phyloP scores from a whole-genome alignment of 1,139 yeast genomes.

The Nakaseomyces bracarensis region DNA sequence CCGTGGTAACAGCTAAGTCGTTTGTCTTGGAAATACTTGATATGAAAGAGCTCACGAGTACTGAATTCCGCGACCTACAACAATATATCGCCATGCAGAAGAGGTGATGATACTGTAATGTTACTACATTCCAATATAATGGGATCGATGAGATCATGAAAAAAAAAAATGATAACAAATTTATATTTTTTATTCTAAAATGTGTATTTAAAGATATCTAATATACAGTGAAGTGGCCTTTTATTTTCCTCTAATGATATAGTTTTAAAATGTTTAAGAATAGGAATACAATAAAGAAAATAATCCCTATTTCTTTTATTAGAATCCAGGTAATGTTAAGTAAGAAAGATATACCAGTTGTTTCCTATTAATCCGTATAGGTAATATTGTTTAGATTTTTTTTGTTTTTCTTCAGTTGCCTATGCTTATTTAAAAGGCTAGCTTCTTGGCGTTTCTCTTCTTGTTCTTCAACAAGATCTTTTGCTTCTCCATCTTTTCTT shows the following conservation, averaged over 20 bases:
- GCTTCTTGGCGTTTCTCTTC: conserved; percentile 36
- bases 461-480: conserved; percentile 75
- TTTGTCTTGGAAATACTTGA: background rate
- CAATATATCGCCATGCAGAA: background rate
- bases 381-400: conserved; percentile 1
- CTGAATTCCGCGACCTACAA: background rate
- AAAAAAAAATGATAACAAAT: background rate
- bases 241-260: too few relatives aligned
- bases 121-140: too few relatives aligned
- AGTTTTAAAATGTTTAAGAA: too few relatives aligned
- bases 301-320: too few relatives aligned
- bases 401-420: too few relatives aligned
- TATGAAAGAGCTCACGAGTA: background rate
- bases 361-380: background rate
- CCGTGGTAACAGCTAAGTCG: background rate
- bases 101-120: too few relatives aligned
- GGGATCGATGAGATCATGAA: background rate
- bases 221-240: too few relatives aligned
- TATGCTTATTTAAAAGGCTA: conserved; percentile 31
- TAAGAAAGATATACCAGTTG: too few relatives aligned
- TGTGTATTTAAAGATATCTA: too few relatives aligned
- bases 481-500: conserved; percentile 48
- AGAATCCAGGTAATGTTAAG: too few relatives aligned
- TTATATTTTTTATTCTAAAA: too few relatives aligned
- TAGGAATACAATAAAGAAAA: too few relatives aligned